phyloP scores from a whole-genome alignment of 345 rosid genomes.

The Hibiscus tridactylites region DNA sequence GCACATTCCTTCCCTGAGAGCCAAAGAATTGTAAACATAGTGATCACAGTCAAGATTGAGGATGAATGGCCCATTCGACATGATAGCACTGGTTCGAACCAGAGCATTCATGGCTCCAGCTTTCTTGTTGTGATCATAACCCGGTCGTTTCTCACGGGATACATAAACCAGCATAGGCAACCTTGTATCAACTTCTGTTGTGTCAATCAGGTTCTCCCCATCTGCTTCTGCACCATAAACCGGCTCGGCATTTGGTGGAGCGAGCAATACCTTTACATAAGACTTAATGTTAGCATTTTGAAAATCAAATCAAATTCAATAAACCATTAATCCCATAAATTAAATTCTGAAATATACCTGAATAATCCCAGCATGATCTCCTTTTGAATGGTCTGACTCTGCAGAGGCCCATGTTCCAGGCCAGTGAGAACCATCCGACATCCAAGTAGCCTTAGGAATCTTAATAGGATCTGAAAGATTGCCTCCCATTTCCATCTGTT shows the following conservation, averaged over 20 bases:
- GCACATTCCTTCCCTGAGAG: slow-evolving; percentile 61
- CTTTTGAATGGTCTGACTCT: slow-evolving; percentile 55
- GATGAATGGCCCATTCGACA: slow-evolving; percentile 65
- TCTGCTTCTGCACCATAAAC: slow-evolving; percentile 52
- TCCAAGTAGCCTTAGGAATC: slow-evolving; percentile 66
- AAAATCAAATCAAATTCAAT: background rate
- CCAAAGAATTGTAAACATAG: slow-evolving; percentile 47
- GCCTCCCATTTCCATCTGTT: slow-evolving; percentile 53
- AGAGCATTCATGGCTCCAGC: slow-evolving; percentile 68
- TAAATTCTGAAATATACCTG: slow-evolving; percentile 35
- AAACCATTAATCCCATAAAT: background rate
- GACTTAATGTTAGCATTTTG: slow-evolving; percentile 2
- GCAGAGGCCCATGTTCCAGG: slow-evolving; percentile 80
- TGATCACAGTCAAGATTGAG: slow-evolving; percentile 63
- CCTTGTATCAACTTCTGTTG: slow-evolving; percentile 53
- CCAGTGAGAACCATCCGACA: slow-evolving; percentile 83
- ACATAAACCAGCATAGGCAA: slow-evolving; percentile 55
- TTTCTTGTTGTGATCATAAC: slow-evolving; percentile 65
- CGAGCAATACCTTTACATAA: slow-evolving; percentile 55
- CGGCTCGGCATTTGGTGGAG: slow-evolving; percentile 68
- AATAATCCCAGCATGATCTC: slow-evolving; percentile 77
- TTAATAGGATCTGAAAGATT: slow-evolving; percentile 30
- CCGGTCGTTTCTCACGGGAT: slow-evolving; percentile 56
- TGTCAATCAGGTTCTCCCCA: slow-evolving; percentile 38
- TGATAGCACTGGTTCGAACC: slow-evolving; percentile 54